Conservation (phyloP, 2,329 filamentous ascomycete species). For the Pseudogymnoascus sp. region DNA sequence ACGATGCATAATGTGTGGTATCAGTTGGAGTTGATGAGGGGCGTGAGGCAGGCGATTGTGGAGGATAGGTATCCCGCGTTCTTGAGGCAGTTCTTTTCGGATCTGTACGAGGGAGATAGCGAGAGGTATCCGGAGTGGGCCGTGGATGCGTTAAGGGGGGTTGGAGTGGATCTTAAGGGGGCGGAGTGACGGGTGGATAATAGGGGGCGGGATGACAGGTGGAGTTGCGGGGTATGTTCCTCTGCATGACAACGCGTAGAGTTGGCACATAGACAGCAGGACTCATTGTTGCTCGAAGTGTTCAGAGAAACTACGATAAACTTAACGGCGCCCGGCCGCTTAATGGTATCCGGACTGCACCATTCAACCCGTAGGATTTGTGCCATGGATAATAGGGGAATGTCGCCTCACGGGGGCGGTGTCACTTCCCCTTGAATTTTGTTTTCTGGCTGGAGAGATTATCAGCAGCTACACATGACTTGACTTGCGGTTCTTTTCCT, state of each 20-base stretch:
- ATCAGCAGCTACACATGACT: neutral
- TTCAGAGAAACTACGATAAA: neutral
- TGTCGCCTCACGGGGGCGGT: too few relatives aligned
- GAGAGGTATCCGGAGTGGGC: slow-evolving; percentile 74
- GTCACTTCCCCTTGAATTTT: too few relatives aligned
- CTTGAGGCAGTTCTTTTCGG: slow-evolving; percentile 67
- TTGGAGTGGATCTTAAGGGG: slow-evolving; percentile 67
- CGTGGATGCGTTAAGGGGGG: slow-evolving; percentile 65
- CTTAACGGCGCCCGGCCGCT: neutral
- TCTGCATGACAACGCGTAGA: neutral
- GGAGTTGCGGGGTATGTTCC: neutral
- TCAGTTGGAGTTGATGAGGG: slow-evolving; percentile 74
- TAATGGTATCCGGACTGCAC: neutral
- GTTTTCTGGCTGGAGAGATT: neutral
- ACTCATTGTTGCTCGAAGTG: neutral
- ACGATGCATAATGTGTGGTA: slow-evolving; percentile 97
- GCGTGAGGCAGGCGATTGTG: slow-evolving; percentile 67
- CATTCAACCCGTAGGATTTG: neutral
- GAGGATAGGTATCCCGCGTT: slow-evolving; percentile 75
- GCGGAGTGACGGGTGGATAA: neutral
- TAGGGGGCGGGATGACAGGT: neutral
- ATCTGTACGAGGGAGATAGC: slow-evolving; percentile 58
- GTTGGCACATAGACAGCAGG: neutral
- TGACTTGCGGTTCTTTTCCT: neutral
- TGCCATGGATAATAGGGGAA: neutral